Conservation (phyloP, 495 filamentous ascomycete genomes). For the Neurospora sp. region DNA sequence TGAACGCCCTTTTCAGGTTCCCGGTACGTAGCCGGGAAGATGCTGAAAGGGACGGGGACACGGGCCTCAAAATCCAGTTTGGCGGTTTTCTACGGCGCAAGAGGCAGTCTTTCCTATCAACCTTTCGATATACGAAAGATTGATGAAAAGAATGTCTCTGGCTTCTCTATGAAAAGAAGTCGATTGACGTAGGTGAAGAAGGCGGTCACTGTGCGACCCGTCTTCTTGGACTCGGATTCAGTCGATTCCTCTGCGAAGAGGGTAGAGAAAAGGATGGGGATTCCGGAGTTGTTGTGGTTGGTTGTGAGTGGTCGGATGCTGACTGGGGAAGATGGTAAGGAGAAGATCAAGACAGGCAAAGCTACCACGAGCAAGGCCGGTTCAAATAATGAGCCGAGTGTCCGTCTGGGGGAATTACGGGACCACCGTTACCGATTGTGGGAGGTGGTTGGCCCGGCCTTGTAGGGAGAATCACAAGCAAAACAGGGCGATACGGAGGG, state of each 20-base stretch:
- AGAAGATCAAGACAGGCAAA: constrained; percentile 16
- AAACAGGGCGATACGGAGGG: neutral
- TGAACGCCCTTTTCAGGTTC: constrained; percentile 76
- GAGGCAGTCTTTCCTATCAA: constrained; percentile 75
- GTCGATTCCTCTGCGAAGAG: constrained; percentile 13
- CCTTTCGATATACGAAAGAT: constrained; percentile 92
- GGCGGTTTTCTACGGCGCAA: constrained; percentile 60
- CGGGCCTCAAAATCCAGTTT: constrained; percentile 99
- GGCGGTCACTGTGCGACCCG: constrained; percentile 24
- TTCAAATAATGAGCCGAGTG: constrained; percentile 26
- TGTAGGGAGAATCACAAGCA: neutral
- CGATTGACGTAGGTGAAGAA: constrained; percentile 28
- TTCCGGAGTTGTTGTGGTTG: constrained; percentile 13
- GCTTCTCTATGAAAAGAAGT: constrained; percentile 54
- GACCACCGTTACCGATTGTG: neutral
- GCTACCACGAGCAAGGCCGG: constrained; percentile 18
- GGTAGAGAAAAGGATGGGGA: constrained; percentile 8
- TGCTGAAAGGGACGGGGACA: constrained; percentile 97
- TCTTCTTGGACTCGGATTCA: constrained; percentile 27
- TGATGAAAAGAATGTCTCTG: constrained; percentile 85
- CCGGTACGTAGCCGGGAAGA: constrained; percentile 98
- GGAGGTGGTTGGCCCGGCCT: neutral
- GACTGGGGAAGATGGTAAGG: constrained; percentile 14
- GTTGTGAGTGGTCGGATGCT: constrained; percentile 17
- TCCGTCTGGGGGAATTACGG: neutral